Evolutionary conservation across 768 basidiomycete species (phyloP).

Genomic region (Trametes elegans): DNA sequence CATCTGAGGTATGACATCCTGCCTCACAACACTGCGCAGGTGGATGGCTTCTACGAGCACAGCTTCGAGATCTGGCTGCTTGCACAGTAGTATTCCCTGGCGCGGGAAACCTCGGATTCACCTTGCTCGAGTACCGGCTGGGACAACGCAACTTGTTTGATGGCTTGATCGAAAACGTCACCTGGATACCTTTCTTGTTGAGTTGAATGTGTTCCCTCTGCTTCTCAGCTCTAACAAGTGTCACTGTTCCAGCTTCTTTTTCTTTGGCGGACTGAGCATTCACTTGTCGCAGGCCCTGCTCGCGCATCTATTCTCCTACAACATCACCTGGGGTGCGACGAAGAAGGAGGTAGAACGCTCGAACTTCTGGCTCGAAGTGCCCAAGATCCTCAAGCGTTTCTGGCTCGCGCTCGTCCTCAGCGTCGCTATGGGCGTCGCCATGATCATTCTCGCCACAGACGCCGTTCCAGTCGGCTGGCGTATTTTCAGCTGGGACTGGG

Average conservation of each 20-base stretch:
- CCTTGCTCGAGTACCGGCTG: slow-evolving; percentile 70
- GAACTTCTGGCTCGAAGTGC: slow-evolving; percentile 89
- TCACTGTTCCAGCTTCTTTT: slow-evolving; percentile 38
- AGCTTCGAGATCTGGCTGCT: slow-evolving; percentile 72
- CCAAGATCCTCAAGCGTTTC: slow-evolving; percentile 78
- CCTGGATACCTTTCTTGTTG: slow-evolving; percentile 73
- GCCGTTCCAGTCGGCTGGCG: slow-evolving; percentile 65
- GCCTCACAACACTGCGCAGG: slow-evolving; percentile 23
- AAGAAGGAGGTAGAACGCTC: slow-evolving; percentile 84
- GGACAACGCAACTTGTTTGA: slow-evolving; percentile 51
- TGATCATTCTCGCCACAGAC: slow-evolving; percentile 50
- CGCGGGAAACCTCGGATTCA: slow-evolving; percentile 65
- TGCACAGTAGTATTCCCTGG: slow-evolving; percentile 69
- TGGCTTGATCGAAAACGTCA: slow-evolving; percentile 54
- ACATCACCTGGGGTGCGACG: slow-evolving; percentile 57
- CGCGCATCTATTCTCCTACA: slow-evolving; percentile 57
- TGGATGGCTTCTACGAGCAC: slow-evolving; percentile 71
- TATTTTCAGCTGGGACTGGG: slow-evolving; percentile 61
- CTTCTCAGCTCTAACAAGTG: slow-evolving; percentile 7
- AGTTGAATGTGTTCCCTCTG: slow-evolving; percentile 23
- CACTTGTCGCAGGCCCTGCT: slow-evolving; percentile 52
- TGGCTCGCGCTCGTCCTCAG: slow-evolving; percentile 61
- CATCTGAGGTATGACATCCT: background rate
- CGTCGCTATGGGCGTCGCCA: slow-evolving; percentile 46
- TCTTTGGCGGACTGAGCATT: slow-evolving; percentile 55